Evolutionary conservation across 192 early-diverging fungal genomes (phyloP).

Genomic region (Podila clonocystis): DNA sequence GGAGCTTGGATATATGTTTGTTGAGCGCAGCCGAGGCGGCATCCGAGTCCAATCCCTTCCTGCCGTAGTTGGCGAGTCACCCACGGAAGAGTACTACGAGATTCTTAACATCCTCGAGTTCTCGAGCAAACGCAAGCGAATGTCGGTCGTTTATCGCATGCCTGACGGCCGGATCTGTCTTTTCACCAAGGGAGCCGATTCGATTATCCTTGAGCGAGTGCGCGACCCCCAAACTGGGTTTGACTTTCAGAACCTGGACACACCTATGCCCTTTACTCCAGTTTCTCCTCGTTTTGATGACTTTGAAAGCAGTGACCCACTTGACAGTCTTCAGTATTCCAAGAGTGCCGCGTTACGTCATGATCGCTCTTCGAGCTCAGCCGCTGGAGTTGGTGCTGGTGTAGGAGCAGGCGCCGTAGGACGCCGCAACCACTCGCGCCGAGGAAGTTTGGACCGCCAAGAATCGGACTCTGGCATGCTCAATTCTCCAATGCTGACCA

Average conservation of each 20-base stretch:
- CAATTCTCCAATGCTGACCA: not conserved
- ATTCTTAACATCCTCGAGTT: slow-evolving; percentile 88
- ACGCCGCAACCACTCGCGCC: not conserved
- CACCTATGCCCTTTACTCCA: slow-evolving; percentile 20
- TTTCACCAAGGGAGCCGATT: slow-evolving; percentile 93
- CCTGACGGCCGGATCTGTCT: slow-evolving; percentile 80
- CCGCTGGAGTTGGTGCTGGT: slow-evolving; percentile 17
- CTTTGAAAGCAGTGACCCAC: slow-evolving; percentile 28
- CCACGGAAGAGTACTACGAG: slow-evolving; percentile 54
- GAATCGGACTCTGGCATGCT: not conserved
- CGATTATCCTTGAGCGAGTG: slow-evolving; percentile 79
- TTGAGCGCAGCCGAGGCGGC: slow-evolving; percentile 63
- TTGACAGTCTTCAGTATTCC: slow-evolving; percentile 33
- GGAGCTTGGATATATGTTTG: slow-evolving; percentile 76
- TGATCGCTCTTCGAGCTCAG: slow-evolving; percentile 24
- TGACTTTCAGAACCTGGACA: slow-evolving; percentile 23
- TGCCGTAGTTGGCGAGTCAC: slow-evolving; percentile 5
- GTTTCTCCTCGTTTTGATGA: slow-evolving; percentile 7
- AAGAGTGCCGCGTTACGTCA: slow-evolving; percentile 21
- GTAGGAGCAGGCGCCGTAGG: not conserved
- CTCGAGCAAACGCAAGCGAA: slow-evolving; percentile 87
- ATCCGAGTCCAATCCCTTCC: slow-evolving; percentile 31
- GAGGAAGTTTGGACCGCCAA: not conserved
- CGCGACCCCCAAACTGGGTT: slow-evolving; percentile 39
- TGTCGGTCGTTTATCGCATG: slow-evolving; percentile 82